These are phyloP conservation scores for Cladorrhinum sp. DNA, from an alignment of 2,329 filamentous ascomycete species.

Conservation along the genomic window DNA sequence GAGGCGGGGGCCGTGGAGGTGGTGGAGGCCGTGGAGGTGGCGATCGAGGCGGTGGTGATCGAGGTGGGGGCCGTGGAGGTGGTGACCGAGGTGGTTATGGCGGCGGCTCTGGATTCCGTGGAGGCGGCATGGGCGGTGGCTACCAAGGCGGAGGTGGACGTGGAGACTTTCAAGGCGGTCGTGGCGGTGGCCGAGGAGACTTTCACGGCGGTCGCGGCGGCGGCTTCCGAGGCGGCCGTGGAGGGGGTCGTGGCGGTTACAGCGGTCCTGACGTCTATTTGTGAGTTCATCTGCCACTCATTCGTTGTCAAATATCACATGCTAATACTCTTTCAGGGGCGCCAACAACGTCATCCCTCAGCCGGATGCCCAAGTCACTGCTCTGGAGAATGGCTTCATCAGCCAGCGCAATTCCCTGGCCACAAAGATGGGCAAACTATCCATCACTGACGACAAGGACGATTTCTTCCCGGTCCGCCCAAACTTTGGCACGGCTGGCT, in stretches of 20 bases:
- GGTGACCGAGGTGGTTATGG: neutral
- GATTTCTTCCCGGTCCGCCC: slow-evolving; percentile 46
- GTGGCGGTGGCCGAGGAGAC: slow-evolving; percentile 14
- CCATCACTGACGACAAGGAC: slow-evolving; percentile 20
- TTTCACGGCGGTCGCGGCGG: slow-evolving; percentile 11
- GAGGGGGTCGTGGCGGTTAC: slow-evolving; percentile 26
- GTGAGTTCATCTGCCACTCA: slow-evolving; percentile 28
- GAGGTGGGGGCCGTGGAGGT: slow-evolving; percentile 22
- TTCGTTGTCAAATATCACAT: neutral
- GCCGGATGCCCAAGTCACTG: slow-evolving; percentile 32
- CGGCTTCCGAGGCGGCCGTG: slow-evolving; percentile 15
- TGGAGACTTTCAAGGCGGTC: slow-evolving; percentile 23
- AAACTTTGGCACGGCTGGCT: slow-evolving; percentile 46
- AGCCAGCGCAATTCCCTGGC: slow-evolving; percentile 32
- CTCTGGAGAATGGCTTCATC: slow-evolving; percentile 27
- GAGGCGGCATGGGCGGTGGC: slow-evolving; percentile 24
- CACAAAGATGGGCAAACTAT: slow-evolving; percentile 37
- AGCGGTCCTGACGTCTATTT: slow-evolving; percentile 29
- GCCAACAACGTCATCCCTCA: slow-evolving; percentile 16
- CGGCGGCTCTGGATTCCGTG: slow-evolving; percentile 7
- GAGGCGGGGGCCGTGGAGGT: slow-evolving; percentile 22
- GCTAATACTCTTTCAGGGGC: slow-evolving; percentile 10
- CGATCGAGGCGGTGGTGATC: slow-evolving; percentile 16
- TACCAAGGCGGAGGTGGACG: slow-evolving; percentile 18
- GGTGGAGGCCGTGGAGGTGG: slow-evolving; percentile 16